phyloP scores from a whole-genome alignment of 2,329 filamentous ascomycete species.

The Alternaria sp. region DNA sequence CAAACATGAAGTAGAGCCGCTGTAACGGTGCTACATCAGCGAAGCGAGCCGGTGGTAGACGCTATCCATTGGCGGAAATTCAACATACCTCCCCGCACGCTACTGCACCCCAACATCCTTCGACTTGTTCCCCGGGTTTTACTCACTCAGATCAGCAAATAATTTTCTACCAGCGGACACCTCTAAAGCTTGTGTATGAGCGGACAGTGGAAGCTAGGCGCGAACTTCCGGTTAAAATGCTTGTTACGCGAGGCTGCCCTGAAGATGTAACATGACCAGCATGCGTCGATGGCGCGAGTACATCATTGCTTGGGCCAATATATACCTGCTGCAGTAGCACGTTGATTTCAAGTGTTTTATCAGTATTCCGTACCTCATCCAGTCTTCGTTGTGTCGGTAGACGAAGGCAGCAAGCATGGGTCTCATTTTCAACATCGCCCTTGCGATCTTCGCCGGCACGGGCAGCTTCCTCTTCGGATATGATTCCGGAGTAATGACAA shows the following conservation, averaged over 20 bases:
- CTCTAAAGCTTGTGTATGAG: not conserved
- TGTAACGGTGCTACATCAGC: conserved; percentile 2
- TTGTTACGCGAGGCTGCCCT: conserved; percentile 14
- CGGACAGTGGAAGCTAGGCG: conserved; percentile 34
- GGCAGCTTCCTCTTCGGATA: conserved; percentile 51
- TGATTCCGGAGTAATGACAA: conserved; percentile 52
- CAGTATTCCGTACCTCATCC: not conserved
- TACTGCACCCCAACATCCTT: conserved; percentile 29
- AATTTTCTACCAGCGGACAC: conserved; percentile 8
- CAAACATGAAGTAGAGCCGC: conserved; percentile 3
- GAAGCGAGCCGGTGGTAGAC: conserved; percentile 4
- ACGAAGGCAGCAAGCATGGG: conserved; percentile 44
- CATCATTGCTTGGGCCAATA: conserved; percentile 17
- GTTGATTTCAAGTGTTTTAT: not conserved
- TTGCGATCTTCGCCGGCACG: conserved; percentile 55
- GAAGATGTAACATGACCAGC: conserved; percentile 19
- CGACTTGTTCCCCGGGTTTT: conserved; percentile 25
- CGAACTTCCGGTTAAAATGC: conserved; percentile 29
- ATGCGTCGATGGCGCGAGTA: conserved; percentile 14
- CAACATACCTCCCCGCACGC: conserved; percentile 26
- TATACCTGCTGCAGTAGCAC: conserved; percentile 10
- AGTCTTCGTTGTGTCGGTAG: not conserved
- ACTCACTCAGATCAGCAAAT: conserved; percentile 19
- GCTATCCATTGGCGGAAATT: conserved; percentile 36
- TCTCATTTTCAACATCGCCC: conserved; percentile 52